Conservation (phyloP, 2,329 filamentous ascomycete species). For the Neurospora sp. region DNA sequence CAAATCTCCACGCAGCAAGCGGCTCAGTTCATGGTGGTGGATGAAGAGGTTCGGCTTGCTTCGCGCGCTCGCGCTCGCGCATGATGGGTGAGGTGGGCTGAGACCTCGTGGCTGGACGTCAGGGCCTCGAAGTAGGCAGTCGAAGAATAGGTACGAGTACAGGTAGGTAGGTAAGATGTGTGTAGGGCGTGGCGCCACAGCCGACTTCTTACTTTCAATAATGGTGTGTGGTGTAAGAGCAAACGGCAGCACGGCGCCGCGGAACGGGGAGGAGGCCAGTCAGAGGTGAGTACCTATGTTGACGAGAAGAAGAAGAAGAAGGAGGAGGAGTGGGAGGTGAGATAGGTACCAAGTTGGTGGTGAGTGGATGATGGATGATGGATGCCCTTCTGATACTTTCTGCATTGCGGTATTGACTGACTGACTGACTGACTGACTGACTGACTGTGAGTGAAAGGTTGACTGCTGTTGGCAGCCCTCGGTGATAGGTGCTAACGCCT, state of each 20-base stretch:
- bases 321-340: too few relatives aligned
- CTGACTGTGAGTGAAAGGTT: background rate
- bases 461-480: background rate
- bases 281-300: background rate
- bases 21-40: background rate
- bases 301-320: background rate
- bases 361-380: too few relatives aligned
- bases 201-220: background rate
- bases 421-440: background rate
- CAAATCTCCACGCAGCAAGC: background rate
- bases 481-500: background rate
- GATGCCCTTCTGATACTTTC: too few relatives aligned
- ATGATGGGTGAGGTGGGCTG: background rate
- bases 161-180: background rate
- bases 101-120: background rate
- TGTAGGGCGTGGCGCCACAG: background rate
- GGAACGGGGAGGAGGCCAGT: background rate
- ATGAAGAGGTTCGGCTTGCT: background rate
- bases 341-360: too few relatives aligned
- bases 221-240: background rate
- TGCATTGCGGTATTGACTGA: background rate
- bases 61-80: background rate
- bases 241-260: background rate
- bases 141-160: background rate
- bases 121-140: background rate